Base-by-base conservation (phyloP, 2,329 filamentous ascomycete species). In the Pseudogymnoascus sp. region DNA sequence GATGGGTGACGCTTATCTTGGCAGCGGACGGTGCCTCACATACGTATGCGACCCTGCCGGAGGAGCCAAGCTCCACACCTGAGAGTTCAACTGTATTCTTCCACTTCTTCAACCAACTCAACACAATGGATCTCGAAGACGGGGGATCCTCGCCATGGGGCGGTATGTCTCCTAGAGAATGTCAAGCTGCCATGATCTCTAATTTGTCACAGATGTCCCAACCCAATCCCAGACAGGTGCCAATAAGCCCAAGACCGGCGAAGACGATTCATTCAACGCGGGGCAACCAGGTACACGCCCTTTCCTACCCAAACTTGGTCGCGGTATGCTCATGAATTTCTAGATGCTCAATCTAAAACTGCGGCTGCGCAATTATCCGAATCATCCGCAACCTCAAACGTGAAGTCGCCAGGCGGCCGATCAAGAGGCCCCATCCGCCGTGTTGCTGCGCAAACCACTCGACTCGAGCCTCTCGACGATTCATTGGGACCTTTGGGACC, bases 401-500 rank as follows among this genome's bases (percentile, higher is more conserved):
- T 67, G 35, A 73, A 72, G 67, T 72, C 71, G 19, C 67, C 70
- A n/a, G 64, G 65, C 60, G 67, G 68, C 61, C 67, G 72, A 64
- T 63, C 70, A 61, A 69, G 75, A 65, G 71, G 71, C 15, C 73
- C 73, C 38, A 63, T 68, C 63, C 85, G 86, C 67, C 84, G 86
- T 66, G 79, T 91, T 71, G 87, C 88, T 68, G 87, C 88, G 64
- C 89, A 93, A 73, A 85, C 88, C 31, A 92, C 90, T 56, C 88
- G 86, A 62, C 87, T 93, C 65, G 87, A 93, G 76, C 88, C 88
- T 65, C 88, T 91, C 68, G 84, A 88, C 72, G 83, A 87, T 67
- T 88, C 89, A 63, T 83, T 93, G 53, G 91, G 90, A 1, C 90
- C 90, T 21, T 79, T 96, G 61, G 90, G 90, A 64, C 90, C 90